Evolutionary conservation across 148 eudicot genomes (phyloP).

Genomic region (Bassia scoparia): DNA sequence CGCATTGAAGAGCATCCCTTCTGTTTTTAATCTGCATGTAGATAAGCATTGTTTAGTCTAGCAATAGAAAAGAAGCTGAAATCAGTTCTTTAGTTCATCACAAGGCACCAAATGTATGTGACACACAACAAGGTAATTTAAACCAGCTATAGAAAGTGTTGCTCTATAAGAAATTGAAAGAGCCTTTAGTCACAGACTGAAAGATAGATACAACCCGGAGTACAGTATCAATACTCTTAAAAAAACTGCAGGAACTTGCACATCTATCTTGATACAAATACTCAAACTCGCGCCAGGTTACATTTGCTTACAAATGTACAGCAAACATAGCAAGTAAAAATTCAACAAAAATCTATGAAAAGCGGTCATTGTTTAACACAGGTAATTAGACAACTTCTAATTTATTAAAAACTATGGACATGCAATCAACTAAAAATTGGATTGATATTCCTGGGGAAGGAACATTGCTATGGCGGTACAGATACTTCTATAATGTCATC

Average conservation of each 20-base stretch:
- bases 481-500: too few relatives aligned
- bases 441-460: too few relatives aligned
- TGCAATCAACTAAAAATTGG: too few relatives aligned
- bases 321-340: neutral
- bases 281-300: neutral
- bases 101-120: neutral
- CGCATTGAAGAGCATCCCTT: slow-evolving; percentile 78
- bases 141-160: neutral
- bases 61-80: neutral
- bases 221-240: neutral
- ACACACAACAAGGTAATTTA: neutral
- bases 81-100: neutral
- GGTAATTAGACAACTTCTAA: too few relatives aligned
- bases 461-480: too few relatives aligned
- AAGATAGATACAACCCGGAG: too few relatives aligned
- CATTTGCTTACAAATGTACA: neutral
- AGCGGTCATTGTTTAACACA: neutral
- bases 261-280: neutral
- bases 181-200: too few relatives aligned
- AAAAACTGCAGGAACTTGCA: neutral
- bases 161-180: neutral
- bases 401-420: too few relatives aligned
- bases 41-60: neutral
- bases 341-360: neutral
- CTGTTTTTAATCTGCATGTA: slow-evolving; percentile 69